These are phyloP conservation scores for Mimosa bimucronata DNA, from an alignment of 306 rosid species.

Conservation along the genomic window DNA sequence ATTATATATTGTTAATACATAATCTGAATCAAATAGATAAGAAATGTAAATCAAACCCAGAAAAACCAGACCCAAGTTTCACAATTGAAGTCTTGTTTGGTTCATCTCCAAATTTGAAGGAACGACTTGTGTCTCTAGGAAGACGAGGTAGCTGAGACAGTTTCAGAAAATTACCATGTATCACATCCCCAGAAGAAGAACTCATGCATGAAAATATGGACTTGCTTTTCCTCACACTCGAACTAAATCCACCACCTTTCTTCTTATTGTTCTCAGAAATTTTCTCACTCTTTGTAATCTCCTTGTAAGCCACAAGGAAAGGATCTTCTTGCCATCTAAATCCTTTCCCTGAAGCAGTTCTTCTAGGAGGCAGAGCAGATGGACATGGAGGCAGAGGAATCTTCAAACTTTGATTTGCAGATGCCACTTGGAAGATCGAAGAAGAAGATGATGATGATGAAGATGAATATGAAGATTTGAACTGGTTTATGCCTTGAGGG, in stretches of 20 bases:
- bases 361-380: slow-evolving; percentile 33
- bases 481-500: slow-evolving; percentile 16
- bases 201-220: slow-evolving; percentile 64
- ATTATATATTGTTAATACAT: neutral
- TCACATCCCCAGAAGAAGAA: slow-evolving; percentile 46
- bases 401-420: slow-evolving; percentile 35
- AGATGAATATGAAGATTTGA: neutral
- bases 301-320: slow-evolving; percentile 76
- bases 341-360: slow-evolving; percentile 67
- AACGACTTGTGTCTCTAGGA: slow-evolving; percentile 44
- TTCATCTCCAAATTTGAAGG: slow-evolving; percentile 24
- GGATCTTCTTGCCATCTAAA: slow-evolving; percentile 68
- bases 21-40: slow-evolving; percentile 9
- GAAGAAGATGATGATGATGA: neutral
- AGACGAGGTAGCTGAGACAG: slow-evolving; percentile 52
- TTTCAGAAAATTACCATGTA: slow-evolving; percentile 50
- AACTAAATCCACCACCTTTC: slow-evolving; percentile 40
- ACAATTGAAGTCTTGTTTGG: slow-evolving; percentile 33
- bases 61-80: slow-evolving; percentile 34
- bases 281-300: slow-evolving; percentile 63
- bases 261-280: slow-evolving; percentile 43
- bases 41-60: neutral
- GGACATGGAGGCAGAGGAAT: slow-evolving; percentile 80
- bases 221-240: slow-evolving; percentile 42
- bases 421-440: slow-evolving; percentile 13